Percentiles rank a stretch among this genome's conserved stretches.
Evolutionary conservation across 805 yeast genomes (phyloP).

Genomic region (Suhomyces vadensis): DNA sequence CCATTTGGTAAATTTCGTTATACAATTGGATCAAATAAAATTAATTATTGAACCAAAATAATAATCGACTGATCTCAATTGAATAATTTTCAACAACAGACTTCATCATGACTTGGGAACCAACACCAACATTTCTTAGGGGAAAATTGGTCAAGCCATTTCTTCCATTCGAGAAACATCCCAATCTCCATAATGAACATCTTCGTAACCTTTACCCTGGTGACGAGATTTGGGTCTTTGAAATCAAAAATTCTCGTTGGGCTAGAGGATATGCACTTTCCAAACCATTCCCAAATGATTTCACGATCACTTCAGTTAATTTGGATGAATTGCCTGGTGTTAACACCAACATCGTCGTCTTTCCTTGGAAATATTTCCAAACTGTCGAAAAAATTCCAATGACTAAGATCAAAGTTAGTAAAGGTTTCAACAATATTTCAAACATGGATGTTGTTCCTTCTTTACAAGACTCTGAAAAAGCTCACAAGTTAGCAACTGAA

Average conservation of each 20-base stretch:
- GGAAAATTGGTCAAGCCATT: conserved; percentile 42
- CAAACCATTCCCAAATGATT: conserved; percentile 71
- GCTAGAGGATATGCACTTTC: conserved; percentile 74
- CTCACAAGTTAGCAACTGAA: conserved; percentile 16
- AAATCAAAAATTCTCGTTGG: conserved; percentile 63
- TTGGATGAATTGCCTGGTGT: conserved; percentile 64
- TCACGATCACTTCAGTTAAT: conserved; percentile 58
- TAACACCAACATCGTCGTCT: conserved; percentile 52
- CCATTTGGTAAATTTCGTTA: too few relatives aligned
- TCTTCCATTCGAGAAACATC: conserved; percentile 44
- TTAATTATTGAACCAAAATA: background rate
- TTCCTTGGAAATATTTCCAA: conserved; percentile 59
- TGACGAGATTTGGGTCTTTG: conserved; percentile 75
- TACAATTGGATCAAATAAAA: too few relatives aligned
- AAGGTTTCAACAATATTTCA: conserved; percentile 29
- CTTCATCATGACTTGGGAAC: conserved; percentile 35
- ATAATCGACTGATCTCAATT: background rate
- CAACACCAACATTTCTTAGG: conserved; percentile 36
- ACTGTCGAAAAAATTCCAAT: conserved; percentile 46
- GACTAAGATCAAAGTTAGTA: conserved; percentile 26
- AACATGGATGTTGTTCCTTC: conserved; percentile 32
- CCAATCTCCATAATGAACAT: conserved; percentile 36
- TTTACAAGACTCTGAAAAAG: conserved; percentile 32
- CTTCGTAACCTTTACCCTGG: conserved; percentile 67
- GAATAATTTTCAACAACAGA: background rate